Conservation (phyloP, 768 basidiomycete species). For the Lyophyllum atratum region DNA sequence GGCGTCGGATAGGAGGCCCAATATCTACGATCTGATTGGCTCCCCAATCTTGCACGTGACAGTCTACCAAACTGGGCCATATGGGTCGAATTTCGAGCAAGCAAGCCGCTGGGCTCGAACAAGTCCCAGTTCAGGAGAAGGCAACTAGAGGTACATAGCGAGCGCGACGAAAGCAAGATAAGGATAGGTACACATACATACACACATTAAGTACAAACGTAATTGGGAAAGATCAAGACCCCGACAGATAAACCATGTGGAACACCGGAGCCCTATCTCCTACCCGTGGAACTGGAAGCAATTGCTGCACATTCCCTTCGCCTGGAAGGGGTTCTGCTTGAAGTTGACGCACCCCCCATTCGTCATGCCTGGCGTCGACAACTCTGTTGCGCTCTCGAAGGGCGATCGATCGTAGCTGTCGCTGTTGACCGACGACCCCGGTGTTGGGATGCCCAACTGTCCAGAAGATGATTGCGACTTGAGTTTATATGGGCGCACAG, state of each 20-base stretch:
- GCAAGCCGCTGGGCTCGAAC: not conserved
- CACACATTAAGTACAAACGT: constrained; percentile 10
- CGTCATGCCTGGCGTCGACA: constrained; percentile 25
- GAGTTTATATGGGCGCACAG: constrained; percentile 39
- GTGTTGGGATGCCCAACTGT: constrained; percentile 22
- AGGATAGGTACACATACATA: constrained; percentile 10
- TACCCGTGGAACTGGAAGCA: constrained; percentile 58
- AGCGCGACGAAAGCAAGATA: not conserved
- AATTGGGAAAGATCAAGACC: constrained; percentile 4
- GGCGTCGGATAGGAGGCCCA: constrained; percentile 11
- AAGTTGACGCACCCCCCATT: constrained; percentile 50
- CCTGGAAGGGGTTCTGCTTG: constrained; percentile 69
- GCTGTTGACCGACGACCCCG: constrained; percentile 37
- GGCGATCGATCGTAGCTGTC: constrained; percentile 53
- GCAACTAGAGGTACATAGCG: not conserved
- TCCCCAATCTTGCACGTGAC: constrained; percentile 11
- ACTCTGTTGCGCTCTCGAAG: constrained; percentile 64
- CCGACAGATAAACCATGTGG: not conserved
- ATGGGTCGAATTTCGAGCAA: not conserved
- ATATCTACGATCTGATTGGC: constrained; percentile 15
- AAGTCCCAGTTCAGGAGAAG: not conserved
- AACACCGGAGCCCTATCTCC: not conserved
- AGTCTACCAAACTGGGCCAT: not conserved
- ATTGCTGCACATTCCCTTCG: constrained; percentile 63
- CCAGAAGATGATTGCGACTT: constrained; percentile 20